phyloP scores from a whole-genome alignment of 257 asterid genomes.

The Plantago major region DNA sequence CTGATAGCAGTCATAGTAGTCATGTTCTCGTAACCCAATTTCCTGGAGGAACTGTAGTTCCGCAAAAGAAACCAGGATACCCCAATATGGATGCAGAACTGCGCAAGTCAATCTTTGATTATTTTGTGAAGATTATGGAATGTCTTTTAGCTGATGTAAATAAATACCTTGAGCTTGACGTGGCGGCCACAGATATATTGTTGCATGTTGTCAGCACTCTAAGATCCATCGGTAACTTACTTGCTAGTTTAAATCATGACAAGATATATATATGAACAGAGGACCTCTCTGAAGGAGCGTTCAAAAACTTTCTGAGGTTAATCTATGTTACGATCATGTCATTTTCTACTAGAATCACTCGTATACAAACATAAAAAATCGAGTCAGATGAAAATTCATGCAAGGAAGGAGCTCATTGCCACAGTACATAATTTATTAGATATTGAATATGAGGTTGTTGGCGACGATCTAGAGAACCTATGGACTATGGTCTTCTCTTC shows the following conservation, averaged over 20 bases:
- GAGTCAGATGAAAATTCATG: slow-evolving; percentile 33
- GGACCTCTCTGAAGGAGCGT: slow-evolving; percentile 80
- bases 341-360: slow-evolving; percentile 43
- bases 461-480: slow-evolving; percentile 69
- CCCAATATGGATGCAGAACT: slow-evolving; percentile 47
- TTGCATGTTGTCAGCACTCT: slow-evolving; percentile 42
- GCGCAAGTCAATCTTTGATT: slow-evolving; percentile 54
- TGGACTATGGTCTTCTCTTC: slow-evolving; percentile 63
- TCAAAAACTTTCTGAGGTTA: slow-evolving; percentile 50
- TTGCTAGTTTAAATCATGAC: slow-evolving; percentile 45
- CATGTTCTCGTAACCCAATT: slow-evolving; percentile 19
- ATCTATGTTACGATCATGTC: slow-evolving; percentile 50
- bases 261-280: slow-evolving; percentile 59
- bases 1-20: slow-evolving; percentile 20
- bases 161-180: slow-evolving; percentile 36
- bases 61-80: slow-evolving; percentile 25
- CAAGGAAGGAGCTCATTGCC: slow-evolving; percentile 57
- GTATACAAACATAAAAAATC: slow-evolving; percentile 23
- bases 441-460: slow-evolving; percentile 77
- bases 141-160: slow-evolving; percentile 45
- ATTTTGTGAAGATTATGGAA: slow-evolving; percentile 70
- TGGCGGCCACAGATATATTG: slow-evolving; percentile 28
- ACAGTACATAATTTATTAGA: slow-evolving; percentile 53
- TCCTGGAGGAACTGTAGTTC: slow-evolving; percentile 18
- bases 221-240: slow-evolving; percentile 55